Evolutionary conservation across 2,329 filamentous ascomycete genomes (phyloP), one percentile per base, ranked within the genome.

Genomic region (Fusarium temperatum): DNA sequence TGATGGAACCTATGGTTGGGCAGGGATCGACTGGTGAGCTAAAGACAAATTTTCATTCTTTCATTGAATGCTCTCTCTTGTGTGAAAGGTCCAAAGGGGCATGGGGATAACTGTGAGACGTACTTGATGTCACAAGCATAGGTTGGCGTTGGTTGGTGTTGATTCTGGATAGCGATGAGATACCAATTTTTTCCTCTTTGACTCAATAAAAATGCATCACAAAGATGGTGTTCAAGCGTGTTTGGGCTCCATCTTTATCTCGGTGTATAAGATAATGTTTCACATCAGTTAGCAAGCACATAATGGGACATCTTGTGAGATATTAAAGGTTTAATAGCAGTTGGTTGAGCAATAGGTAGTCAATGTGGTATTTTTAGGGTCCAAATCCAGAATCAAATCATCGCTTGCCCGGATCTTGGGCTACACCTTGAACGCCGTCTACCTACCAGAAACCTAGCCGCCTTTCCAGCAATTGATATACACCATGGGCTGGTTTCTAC

Each of bases 1-100:
- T n/a, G 93, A 96, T 80, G 92, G 92, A 4, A 87, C 87, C 18
- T 90, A 88, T 75, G 85, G 86, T 18, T 94, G 92, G 92, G 86
- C 82, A 13, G 87, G 85, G 20, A 80, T 87, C 56, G 78, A 80
- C 35, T 82, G 82, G 51, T 55, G 50, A 53, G 18, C 79, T 82
- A 73, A 75, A 62, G 17, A 14, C 30, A n/a, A 24, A n/a, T 17
- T n/a, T 28, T 18, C 15, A 20, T 22, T n/a, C 51, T 30, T 18
- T 51, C n/a, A 35, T 51, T 24, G 32, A 51, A 51, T 20, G 48
- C 30, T 35, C 35, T 35, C 30, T 57, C 36, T 65, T 45, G 24
- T 38, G 62, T 48, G 22, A 50, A 17, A 20, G n/a, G 48, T 64
- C 44, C 51, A 60, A 50, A 53, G 41, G 30, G 15, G 20, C 7